A percentile compares a stretch with the other conserved stretches of the same genome.
These are phyloP conservation scores for Chlamydomonas incerta DNA, from an alignment of 139 green algal species.

Conservation along the genomic window DNA sequence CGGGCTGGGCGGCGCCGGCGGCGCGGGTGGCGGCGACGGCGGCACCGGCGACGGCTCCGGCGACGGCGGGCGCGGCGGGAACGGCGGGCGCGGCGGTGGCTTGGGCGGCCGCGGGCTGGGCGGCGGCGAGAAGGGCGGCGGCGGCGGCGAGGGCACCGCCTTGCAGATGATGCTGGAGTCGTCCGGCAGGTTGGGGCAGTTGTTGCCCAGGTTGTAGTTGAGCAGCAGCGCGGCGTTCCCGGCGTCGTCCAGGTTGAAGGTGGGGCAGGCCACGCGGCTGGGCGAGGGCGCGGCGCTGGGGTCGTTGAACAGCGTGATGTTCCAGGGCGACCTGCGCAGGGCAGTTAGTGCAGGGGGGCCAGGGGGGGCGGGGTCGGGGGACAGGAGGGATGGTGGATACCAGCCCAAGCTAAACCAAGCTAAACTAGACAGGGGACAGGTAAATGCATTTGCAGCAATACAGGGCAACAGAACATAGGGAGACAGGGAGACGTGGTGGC, in stretches of 20 bases:
- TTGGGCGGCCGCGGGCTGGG: background rate
- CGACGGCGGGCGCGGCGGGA: background rate
- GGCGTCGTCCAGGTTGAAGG: background rate
- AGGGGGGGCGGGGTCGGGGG: too few species aligned
- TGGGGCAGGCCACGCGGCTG: background rate
- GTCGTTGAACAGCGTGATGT: background rate
- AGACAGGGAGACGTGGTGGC: too few species aligned
- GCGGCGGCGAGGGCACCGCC: background rate
- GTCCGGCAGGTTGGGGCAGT: background rate
- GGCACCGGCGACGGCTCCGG: background rate
- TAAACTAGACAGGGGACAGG: too few species aligned
- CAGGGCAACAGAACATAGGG: too few species aligned
- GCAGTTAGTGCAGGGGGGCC: too few species aligned
- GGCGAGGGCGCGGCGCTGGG: background rate
- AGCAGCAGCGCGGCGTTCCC: background rate
- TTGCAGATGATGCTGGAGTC: background rate
- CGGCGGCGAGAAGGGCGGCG: slow-evolving; percentile 8
- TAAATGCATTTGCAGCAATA: too few species aligned
- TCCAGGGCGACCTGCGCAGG: background rate
- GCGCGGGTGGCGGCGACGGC: background rate
- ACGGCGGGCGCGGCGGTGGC: background rate
- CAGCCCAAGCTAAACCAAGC: too few species aligned
- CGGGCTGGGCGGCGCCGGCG: background rate
- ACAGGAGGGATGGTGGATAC: too few species aligned
- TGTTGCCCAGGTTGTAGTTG: background rate